Base-by-base conservation (phyloP, 768 basidiomycete genomes). In the Boletus subcaerulescens region DNA sequence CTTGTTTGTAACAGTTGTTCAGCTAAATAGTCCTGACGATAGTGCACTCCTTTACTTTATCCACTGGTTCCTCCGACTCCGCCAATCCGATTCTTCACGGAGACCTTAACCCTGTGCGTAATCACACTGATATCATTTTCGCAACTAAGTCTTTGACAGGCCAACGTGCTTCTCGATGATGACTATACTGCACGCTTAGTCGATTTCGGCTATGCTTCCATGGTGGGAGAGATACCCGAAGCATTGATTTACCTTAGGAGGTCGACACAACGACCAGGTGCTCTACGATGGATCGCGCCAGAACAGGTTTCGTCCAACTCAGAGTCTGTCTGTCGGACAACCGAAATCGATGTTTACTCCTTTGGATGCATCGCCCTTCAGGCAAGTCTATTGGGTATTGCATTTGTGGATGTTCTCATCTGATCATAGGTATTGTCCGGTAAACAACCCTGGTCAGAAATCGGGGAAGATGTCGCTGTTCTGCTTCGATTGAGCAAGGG, bases 161-260 rank as follows among this genome's bases (percentile, higher is more conserved):
- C 17, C 33, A 52, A 52, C 10, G 42, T 52, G 1, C 50, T 52
- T 36, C 40, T 54, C 3, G 53, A 54, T 10, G 14, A 20, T 0
- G n/a, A 50, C 20, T 54, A 54, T 7, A 50, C 12, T 20, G 53
- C 53, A 5, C 53, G 53, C 6, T 20, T 54, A 26, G 10, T 20
- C 22, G 53, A 54, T 29, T 51, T 51, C 13, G 50, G 50, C 5
- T 35, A 35, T 26, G 50, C 50, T 18, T 52, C 50, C 42, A 35
- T 54, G 53, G 5, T 29, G 24, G 53, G 53, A 14, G 48, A 29
- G 2, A 50, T 50, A 32, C 52, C 52, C 0, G 52, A 15, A 6
- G 39, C 22, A 14, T 14, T 41, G 17, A 8, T 2, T 4, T 53
- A 53, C 24, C 52, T 53, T 17, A 32, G 18, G 32, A 40, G 46